Evolutionary conservation across 306 rosid species (phyloP), one percentile per base, ranked within the genome.

Genomic region (Dalbergia cochinchinensis): DNA sequence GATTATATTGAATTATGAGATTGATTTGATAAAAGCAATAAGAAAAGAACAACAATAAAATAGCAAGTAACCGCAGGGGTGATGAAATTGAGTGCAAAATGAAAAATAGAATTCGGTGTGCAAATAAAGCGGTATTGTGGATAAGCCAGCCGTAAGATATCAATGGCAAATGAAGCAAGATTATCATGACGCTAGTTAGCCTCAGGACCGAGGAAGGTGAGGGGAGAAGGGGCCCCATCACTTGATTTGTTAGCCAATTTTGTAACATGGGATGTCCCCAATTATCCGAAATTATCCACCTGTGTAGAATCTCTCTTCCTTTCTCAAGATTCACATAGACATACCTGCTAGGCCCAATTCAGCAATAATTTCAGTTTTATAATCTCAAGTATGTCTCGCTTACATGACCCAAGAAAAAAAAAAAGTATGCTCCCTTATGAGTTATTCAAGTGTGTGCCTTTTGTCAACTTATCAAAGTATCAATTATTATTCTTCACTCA

Each of bases 221-320:
- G 12, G 33, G 33, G 8, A 6, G 16, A 41, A 37, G 54, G 18
- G 76, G 77, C 4, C 89, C 90, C 84, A 73, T 78, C 86, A 74
- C 75, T 74, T 80, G 73, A 85, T 87, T 83, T 85, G 92, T 86
- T 84, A 73, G 89, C 85, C 85, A 87, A 83, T 76, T 80, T 44
- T 69, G 83, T 90, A 79, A 85, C 86, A 88, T 84, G 90, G 87
- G 73, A 69, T 83, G 88, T 74, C 84, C 63, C 84, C 76, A 78
- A 60, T 88, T 80, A 64, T 78, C 61, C 66, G 8, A 85, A 78
- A 76, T 63, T 54, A 55, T 37, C 45, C 44, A 82, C 79, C 81
- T 80, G 31, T 26, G 15, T 37, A 59, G 83, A 57, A 59, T 82
- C 71, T 48, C 18, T 60, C 62, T 16, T 8, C 69, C 53, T 47